Evolutionary conservation across 306 rosid genomes (phyloP).

Genomic region (Cyamopsis tetragonoloba): DNA sequence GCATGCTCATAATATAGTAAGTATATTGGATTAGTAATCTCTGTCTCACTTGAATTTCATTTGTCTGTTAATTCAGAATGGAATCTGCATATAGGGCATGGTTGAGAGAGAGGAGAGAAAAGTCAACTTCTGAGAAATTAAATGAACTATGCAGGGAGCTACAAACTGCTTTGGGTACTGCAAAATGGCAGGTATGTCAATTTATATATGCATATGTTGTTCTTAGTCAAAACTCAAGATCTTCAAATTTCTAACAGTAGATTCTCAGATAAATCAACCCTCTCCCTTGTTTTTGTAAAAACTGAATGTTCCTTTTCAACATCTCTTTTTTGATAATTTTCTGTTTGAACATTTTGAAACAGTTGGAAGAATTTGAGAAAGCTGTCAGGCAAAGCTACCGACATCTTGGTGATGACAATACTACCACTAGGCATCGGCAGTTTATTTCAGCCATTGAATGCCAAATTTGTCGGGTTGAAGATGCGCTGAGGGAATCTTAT

Average conservation of each 20-base stretch:
- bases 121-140: constrained; percentile 36
- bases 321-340: constrained; percentile 17
- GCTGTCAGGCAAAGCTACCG: constrained; percentile 82
- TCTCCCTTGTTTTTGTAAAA: neutral
- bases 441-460: constrained; percentile 77
- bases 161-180: constrained; percentile 94
- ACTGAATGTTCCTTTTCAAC: neutral
- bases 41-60: constrained; percentile 15
- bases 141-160: constrained; percentile 76
- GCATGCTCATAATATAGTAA: neutral
- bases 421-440: constrained; percentile 70
- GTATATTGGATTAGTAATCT: constrained; percentile 3
- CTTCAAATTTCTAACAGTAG: neutral
- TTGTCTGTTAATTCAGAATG: constrained; percentile 50
- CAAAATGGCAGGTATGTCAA: constrained; percentile 89
- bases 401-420: constrained; percentile 49
- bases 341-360: constrained; percentile 24
- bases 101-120: constrained; percentile 70
- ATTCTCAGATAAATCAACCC: constrained; percentile 14
- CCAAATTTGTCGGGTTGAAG: constrained; percentile 78
- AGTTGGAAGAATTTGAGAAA: constrained; percentile 93
- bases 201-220: neutral
- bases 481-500: constrained; percentile 54
- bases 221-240: too few relatives aligned
- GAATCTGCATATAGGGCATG: constrained; percentile 84